Base-by-base conservation (phyloP, 2,329 filamentous ascomycete species). In the Cordyceps farinosa region DNA sequence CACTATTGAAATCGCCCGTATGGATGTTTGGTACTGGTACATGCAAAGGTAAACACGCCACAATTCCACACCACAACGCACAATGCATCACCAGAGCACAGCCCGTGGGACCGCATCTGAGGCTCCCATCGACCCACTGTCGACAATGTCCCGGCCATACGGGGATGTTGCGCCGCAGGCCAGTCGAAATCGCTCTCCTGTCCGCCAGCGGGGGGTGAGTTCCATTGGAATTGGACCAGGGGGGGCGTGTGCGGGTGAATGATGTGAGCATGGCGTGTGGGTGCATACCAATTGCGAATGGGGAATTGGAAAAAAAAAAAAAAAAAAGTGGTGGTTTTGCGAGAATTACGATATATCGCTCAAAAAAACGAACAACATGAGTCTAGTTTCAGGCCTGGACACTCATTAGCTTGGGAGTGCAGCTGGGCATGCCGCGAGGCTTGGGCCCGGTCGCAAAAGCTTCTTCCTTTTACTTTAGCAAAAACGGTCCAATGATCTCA, bases 41-140 rank as follows among this genome's bases (percentile, higher is more conserved):
- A 9, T 36, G 30, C 48, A 32, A 51, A 51, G 29, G 48, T 29
- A 32, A 34, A 34, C 48, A n/a, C 48, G 48, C 48, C 32, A 54
- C 34, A 54, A 40, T 29, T 11, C 17, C 44, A 47, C 44, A 22
- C 17, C 44, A 47, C 44, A 47, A 47, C 22, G 17, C 44, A 47
- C 44, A 22, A 38, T 9, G 36, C 36, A 11, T 38, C 6, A 22
- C 22, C 36, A 8, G 36, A 10, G 36, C 36, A 38, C 11, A 38
- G 36, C n/a, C 51, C 17, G 17, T 36, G 30, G 42, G 42, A 45
- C 56, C 42, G 45, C 56, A 59, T 59, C 34, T 59, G 56, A 59
- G 56, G 56, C 56, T 59, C 56, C 44, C 56, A 51, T 59, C 56
- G 27, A 59, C 56, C 56, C 56, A 59, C 45, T n/a, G 38, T 34